A percentile compares a stretch with the other conserved stretches of the same genome.
Conservation (phyloP, 371 early-diverging fungal genomes). For the Mortierella sp. region DNA sequence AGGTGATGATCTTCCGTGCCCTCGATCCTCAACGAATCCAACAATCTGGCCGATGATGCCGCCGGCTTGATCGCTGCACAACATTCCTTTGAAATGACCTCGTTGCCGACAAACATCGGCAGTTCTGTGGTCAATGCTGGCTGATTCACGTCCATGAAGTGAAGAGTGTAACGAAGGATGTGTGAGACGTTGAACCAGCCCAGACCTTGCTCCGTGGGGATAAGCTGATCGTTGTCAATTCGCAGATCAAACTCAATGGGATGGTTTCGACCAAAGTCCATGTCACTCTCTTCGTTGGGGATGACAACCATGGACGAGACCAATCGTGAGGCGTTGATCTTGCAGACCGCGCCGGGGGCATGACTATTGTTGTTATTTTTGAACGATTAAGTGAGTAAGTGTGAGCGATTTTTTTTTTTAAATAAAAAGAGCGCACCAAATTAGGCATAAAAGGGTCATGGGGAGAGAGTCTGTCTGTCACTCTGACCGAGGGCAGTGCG, state of each 20-base stretch:
- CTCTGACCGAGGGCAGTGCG: constrained; percentile 1
- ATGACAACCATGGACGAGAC: constrained; percentile 24
- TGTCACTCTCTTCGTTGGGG: constrained; percentile 30
- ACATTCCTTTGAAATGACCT: constrained; percentile 16
- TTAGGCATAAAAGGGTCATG: neutral
- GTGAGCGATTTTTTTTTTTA: too few species aligned
- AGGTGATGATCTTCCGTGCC: constrained; percentile 35
- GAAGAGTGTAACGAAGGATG: constrained; percentile 34
- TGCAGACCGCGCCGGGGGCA: constrained; percentile 24
- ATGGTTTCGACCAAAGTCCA: constrained; percentile 44
- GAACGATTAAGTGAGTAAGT: neutral
- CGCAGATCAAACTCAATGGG: constrained; percentile 44
- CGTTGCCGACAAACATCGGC: constrained; percentile 46
- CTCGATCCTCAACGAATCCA: constrained; percentile 24
- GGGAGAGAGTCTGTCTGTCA: too few species aligned
- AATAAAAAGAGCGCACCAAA: neutral
- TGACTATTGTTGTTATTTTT: constrained; percentile 19
- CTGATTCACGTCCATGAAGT: constrained; percentile 42
- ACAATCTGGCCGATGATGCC: constrained; percentile 10
- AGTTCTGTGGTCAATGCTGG: constrained; percentile 30
- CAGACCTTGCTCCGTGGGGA: constrained; percentile 47
- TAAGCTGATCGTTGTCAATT: constrained; percentile 43
- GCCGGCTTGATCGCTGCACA: constrained; percentile 11
- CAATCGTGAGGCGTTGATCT: constrained; percentile 27
- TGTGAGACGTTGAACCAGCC: constrained; percentile 49